Evolutionary conservation across 2,329 filamentous ascomycete species (phyloP).

Genomic region (Xylaria sp.): DNA sequence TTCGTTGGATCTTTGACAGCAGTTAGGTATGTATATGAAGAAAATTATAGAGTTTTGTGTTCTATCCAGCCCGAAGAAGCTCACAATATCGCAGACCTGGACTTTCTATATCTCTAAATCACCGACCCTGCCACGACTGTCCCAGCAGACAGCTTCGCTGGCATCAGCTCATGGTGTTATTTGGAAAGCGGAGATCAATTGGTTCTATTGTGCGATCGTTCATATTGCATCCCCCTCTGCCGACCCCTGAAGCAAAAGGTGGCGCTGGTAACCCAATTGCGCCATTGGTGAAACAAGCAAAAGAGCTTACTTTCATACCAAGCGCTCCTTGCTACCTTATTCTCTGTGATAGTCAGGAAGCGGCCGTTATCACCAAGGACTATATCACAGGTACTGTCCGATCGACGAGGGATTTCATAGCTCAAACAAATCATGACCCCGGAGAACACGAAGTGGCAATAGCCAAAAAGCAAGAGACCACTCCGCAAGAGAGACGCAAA

Average conservation of each 20-base stretch:
- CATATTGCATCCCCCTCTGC: conserved; percentile 34
- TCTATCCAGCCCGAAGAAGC: conserved; percentile 10
- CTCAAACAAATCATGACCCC: conserved; percentile 64
- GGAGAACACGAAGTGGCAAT: conserved; percentile 51
- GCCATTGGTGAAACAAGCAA: conserved; percentile 34
- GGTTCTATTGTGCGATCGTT: conserved; percentile 60
- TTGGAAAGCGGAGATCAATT: conserved; percentile 65
- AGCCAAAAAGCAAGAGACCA: conserved; percentile 18
- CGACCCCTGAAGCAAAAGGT: conserved; percentile 1
- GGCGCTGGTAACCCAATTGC: conserved; percentile 1
- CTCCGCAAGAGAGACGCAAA: conserved; percentile 16
- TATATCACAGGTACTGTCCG: conserved; percentile 57
- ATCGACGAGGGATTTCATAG: conserved; percentile 62
- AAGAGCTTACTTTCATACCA: conserved; percentile 51
- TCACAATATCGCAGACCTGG: conserved; percentile 47
- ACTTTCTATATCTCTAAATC: conserved; percentile 62
- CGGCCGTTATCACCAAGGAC: conserved; percentile 67
- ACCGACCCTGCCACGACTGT: conserved; percentile 60
- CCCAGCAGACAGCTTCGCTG: conserved; percentile 54
- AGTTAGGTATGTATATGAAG: conserved; percentile 52
- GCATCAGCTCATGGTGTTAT: conserved; percentile 63
- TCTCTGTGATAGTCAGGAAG: conserved; percentile 61
- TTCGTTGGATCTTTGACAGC: conserved; percentile 64
- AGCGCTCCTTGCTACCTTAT: conserved; percentile 68
- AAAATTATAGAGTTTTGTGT: not conserved